phyloP scores from a whole-genome alignment of 2,329 filamentous ascomycete genomes.

The Fonsecaea nubica region DNA sequence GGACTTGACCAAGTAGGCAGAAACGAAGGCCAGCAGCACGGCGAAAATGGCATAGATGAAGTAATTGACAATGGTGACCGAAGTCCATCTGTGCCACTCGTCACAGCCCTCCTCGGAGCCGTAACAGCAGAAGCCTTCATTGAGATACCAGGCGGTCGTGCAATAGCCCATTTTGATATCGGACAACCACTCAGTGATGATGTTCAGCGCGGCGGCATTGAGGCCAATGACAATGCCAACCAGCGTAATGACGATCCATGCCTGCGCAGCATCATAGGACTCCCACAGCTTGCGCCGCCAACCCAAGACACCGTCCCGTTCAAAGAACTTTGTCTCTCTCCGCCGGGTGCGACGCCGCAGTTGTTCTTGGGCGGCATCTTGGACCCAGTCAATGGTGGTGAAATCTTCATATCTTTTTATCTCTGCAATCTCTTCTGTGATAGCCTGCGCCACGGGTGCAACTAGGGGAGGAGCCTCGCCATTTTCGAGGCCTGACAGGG shows the following conservation, averaged over 20 bases:
- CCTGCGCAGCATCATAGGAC: conserved; percentile 94
- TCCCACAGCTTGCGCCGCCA: conserved; percentile 84
- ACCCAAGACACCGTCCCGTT: conserved; percentile 69
- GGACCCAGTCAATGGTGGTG: conserved; percentile 95
- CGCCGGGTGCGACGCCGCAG: conserved; percentile 77
- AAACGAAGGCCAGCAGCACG: conserved; percentile 78
- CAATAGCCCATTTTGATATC: conserved; percentile 98
- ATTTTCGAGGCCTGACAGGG: conserved; percentile 67
- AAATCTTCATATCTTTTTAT: conserved; percentile 99
- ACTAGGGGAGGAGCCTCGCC: conserved; percentile 62
- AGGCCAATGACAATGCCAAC: conserved; percentile 90
- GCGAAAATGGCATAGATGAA: conserved; percentile 86
- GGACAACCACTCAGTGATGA: conserved; percentile 94
- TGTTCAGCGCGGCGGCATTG: conserved; percentile 91
- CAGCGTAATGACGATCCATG: conserved; percentile 95
- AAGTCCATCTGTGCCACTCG: conserved; percentile 89
- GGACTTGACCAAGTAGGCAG: conserved; percentile 82
- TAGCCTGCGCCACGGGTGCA: conserved; percentile 68
- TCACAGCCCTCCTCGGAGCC: conserved; percentile 87
- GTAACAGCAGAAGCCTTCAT: conserved; percentile 98
- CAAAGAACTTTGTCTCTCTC: conserved; percentile 74
- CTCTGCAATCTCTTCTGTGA: conserved; percentile 94
- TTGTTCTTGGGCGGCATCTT: conserved; percentile 92
- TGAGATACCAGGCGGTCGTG: conserved; percentile 93
- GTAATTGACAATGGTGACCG: conserved; percentile 80